Conservation (phyloP, 1,284 basidiomycete species). For the Apiotrichum montevideense region DNA sequence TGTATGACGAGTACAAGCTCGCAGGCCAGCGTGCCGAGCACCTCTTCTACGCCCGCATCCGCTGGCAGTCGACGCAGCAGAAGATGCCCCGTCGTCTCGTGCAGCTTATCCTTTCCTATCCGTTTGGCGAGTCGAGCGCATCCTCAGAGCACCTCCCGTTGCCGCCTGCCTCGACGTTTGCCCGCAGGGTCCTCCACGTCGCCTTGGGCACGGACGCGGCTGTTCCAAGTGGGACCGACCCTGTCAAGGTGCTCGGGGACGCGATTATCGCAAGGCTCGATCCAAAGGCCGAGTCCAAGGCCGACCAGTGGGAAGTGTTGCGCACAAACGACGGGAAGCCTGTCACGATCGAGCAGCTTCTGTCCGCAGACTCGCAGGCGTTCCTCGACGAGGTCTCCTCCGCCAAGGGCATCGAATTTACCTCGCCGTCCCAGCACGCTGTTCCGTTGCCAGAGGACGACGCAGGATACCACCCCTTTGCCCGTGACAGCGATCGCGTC, state of each 20-base stretch:
- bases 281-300: conserved; percentile 1
- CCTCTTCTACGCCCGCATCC: conserved; percentile 37
- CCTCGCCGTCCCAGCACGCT: conserved; percentile 3
- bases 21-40: conserved; percentile 33
- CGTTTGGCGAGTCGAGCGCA: conserved; percentile 27
- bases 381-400: conserved; percentile 14
- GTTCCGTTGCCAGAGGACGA: conserved; percentile 1
- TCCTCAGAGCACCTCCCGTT: conserved; percentile 25
- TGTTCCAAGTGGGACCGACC: conserved; percentile 15
- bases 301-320: conserved; percentile 4
- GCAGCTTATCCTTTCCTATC: conserved; percentile 33
- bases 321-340: conserved; percentile 1
- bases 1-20: conserved; percentile 34
- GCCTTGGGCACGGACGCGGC: conserved; percentile 15
- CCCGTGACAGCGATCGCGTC: conserved; percentile 1
- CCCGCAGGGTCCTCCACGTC: conserved; percentile 29
- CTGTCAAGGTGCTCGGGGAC: conserved; percentile 11
- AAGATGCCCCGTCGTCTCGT: conserved; percentile 31
- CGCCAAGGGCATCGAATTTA: conserved; percentile 9
- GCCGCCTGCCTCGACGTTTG: conserved; percentile 29
- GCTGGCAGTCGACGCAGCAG: conserved; percentile 30
- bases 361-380: conserved; percentile 17
- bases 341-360: conserved; percentile 13
- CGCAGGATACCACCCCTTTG: conserved; percentile 20
- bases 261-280: conserved; percentile 16